A percentile compares a stretch with the other conserved stretches of the same genome.
Conservation (phyloP, 495 filamentous ascomycete species). For the Xylaria scruposa region DNA sequence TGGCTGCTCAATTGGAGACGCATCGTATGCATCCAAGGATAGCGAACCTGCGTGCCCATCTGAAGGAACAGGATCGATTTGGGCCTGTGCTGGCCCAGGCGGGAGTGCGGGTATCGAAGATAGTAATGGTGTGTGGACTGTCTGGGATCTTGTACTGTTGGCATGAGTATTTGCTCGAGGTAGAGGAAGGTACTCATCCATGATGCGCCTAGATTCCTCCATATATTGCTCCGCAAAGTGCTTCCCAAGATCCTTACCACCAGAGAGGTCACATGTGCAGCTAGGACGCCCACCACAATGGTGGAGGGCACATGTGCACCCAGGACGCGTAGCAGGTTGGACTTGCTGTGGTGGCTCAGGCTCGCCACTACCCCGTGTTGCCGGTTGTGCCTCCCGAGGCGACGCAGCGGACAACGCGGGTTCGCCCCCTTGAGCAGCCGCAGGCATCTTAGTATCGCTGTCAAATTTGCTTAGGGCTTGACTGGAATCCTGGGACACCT, state of each 20-base stretch:
- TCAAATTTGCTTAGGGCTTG: too few relatives aligned
- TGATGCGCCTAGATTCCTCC: too few relatives aligned
- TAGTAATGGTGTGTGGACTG: conserved; percentile 12
- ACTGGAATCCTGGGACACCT: too few relatives aligned
- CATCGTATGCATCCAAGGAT: conserved; percentile 13
- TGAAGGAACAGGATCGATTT: not conserved
- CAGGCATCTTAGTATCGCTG: too few relatives aligned
- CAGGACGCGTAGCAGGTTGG: not conserved
- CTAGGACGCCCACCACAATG: too few relatives aligned
- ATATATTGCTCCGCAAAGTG: too few relatives aligned
- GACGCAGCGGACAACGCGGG: not conserved
- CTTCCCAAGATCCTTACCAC: too few relatives aligned
- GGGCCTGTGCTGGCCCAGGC: conserved; percentile 8
- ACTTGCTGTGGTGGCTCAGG: not conserved
- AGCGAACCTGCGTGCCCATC: not conserved
- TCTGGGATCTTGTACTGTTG: conserved; percentile 17
- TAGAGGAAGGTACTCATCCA: not conserved
- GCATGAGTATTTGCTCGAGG: conserved; percentile 17
- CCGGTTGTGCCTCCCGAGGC: conserved; percentile 20
- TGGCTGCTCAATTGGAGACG: conserved; percentile 34
- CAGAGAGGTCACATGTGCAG: too few relatives aligned
- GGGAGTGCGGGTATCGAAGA: conserved; percentile 26
- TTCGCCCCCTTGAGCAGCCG: too few relatives aligned
- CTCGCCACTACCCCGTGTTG: not conserved
- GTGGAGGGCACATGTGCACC: too few relatives aligned